phyloP scores from a whole-genome alignment of 208 protist genomes.

The Phytomonas francai region DNA sequence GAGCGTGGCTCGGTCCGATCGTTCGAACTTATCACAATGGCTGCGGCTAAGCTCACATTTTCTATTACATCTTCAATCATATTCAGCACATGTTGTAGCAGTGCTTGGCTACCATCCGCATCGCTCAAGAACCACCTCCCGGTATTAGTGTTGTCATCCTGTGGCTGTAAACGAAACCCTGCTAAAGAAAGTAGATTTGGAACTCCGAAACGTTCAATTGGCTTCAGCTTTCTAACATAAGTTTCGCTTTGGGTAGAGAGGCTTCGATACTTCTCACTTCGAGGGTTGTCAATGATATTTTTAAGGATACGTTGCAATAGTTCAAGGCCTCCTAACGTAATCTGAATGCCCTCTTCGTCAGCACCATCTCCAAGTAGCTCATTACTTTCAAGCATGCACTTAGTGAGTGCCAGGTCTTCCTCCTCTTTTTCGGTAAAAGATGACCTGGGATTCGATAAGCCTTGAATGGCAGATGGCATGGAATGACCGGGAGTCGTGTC shows the following conservation, averaged over 20 bases:
- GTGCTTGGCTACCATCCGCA: constrained; percentile 26
- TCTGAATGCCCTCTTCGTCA: constrained; percentile 22
- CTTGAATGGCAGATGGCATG: constrained; percentile 7
- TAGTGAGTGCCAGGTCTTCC: constrained; percentile 44
- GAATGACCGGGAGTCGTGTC: neutral
- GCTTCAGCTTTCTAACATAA: constrained; percentile 53
- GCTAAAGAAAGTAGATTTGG: constrained; percentile 42
- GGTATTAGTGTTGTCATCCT: neutral
- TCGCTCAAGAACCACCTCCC: constrained; percentile 49
- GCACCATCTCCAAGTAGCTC: constrained; percentile 24
- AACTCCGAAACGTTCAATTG: constrained; percentile 55
- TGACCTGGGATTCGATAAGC: constrained; percentile 21
- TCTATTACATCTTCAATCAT: constrained; percentile 32
- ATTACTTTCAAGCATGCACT: constrained; percentile 65
- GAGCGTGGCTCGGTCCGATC: neutral
- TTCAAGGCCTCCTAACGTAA: constrained; percentile 28
- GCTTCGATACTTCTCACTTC: constrained; percentile 39
- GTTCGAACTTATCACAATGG: neutral
- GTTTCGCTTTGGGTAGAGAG: constrained; percentile 47
- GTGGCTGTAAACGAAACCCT: constrained; percentile 30
- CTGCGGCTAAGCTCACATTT: neutral
- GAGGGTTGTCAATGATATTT: constrained; percentile 52
- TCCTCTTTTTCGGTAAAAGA: constrained; percentile 47
- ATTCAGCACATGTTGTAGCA: constrained; percentile 35
- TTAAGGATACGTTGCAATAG: constrained; percentile 33